Evolutionary conservation across 768 basidiomycete species (phyloP).

Genomic region (Termitomyces sp.): DNA sequence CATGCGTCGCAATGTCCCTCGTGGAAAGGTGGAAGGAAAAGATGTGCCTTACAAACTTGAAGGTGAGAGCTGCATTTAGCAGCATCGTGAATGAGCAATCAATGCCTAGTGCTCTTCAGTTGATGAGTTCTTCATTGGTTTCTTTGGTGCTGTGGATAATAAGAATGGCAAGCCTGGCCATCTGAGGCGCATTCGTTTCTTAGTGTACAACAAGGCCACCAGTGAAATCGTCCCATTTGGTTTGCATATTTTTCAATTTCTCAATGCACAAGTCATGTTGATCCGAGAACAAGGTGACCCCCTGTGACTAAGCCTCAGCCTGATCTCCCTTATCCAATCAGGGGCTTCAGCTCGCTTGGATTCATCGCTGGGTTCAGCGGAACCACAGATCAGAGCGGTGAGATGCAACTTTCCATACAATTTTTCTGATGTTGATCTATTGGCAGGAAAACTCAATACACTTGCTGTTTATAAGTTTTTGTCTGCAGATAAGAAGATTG

Average conservation of each 20-base stretch:
- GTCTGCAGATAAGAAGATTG: background rate
- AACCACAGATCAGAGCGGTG: background rate
- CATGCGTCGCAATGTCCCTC: background rate
- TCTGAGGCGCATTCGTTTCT: conserved; percentile 9
- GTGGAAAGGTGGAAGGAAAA: background rate
- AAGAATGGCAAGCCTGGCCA: background rate
- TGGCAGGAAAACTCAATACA: conserved; percentile 6
- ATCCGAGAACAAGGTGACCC: background rate
- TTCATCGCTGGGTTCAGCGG: conserved; percentile 9
- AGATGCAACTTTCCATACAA: background rate
- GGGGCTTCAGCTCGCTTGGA: conserved; percentile 10
- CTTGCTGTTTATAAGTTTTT: conserved; percentile 9
- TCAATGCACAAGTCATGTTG: background rate
- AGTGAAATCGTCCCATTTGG: background rate
- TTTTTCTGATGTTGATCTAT: background rate
- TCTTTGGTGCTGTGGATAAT: conserved; percentile 5
- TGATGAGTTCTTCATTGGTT: conserved; percentile 9
- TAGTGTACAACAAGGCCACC: conserved; percentile 6
- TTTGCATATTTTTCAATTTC: background rate
- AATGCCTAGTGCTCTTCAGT: background rate
- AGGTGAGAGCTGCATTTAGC: background rate
- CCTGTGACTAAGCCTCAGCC: too few species aligned
- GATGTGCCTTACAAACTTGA: background rate
- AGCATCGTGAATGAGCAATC: background rate
- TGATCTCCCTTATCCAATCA: background rate